phyloP scores from a whole-genome alignment of 169 alveolate genomes.

The Cryptosporidium sp. region DNA sequence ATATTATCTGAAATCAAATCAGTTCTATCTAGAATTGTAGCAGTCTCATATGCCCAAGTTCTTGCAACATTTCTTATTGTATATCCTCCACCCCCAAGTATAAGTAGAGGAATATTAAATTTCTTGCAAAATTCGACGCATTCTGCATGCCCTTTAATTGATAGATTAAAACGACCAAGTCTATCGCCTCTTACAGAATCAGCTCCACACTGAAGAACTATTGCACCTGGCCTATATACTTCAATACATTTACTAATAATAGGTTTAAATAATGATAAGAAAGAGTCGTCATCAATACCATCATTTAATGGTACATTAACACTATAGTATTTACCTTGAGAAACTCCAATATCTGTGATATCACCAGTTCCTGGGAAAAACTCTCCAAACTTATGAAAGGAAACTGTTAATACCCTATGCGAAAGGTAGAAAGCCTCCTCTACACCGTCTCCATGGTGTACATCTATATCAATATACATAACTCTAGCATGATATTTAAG shows the following conservation, averaged over 20 bases:
- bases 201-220: conserved; percentile 99
- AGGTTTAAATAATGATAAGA: conserved; percentile 91
- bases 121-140: conserved; percentile 94
- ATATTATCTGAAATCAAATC: conserved; percentile 92
- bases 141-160: conserved; percentile 98
- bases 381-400: conserved; percentile 98
- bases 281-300: conserved; percentile 97
- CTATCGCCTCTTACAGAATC: conserved; percentile 97
- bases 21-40: conserved; percentile 90
- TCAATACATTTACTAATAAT: conserved; percentile 95
- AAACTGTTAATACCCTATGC: conserved; percentile 97
- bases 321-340: conserved; percentile 94
- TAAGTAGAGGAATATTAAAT: conserved; percentile 93
- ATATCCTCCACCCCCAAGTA: conserved; percentile 99
- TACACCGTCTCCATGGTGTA: conserved; percentile 99
- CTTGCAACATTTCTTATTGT: conserved; percentile 98
- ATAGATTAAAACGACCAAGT: conserved; percentile 96
- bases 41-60: conserved; percentile 99
- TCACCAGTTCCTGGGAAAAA: conserved; percentile 99
- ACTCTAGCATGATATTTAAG: conserved; percentile 98
- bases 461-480: conserved; percentile 98
- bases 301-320: conserved; percentile 98
- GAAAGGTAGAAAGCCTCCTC: conserved; percentile 98
- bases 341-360: conserved; percentile 95
- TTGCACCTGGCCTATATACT: conserved; percentile 96